Percentiles rank a stretch among this genome's conserved stretches.
phyloP scores from a whole-genome alignment of 805 yeast genomes.

The Wickerhamiella hasegawae region DNA sequence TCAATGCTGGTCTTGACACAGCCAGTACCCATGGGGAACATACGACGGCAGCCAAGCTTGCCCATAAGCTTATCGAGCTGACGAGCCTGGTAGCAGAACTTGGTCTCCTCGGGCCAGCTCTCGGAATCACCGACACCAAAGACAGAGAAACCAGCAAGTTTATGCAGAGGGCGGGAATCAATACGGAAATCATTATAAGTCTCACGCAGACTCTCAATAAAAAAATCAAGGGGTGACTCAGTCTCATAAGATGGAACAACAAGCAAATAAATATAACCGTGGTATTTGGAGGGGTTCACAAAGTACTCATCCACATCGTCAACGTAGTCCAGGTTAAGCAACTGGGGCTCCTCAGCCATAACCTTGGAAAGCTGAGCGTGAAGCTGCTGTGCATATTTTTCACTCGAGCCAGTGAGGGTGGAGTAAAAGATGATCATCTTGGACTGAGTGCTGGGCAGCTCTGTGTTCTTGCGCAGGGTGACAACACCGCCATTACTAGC shows the following conservation, averaged over 20 bases:
- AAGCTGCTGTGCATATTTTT: slow-evolving; percentile 45
- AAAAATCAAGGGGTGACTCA: slow-evolving; percentile 82
- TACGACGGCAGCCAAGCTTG: slow-evolving; percentile 71
- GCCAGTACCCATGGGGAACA: slow-evolving; percentile 69
- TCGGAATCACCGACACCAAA: slow-evolving; percentile 80
- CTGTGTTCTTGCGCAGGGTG: slow-evolving; percentile 1
- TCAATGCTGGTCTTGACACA: slow-evolving; percentile 53
- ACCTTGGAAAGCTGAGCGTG: slow-evolving; percentile 22
- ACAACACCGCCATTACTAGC: neutral
- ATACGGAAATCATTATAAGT: slow-evolving; percentile 74
- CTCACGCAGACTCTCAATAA: slow-evolving; percentile 63
- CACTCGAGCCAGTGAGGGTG: slow-evolving; percentile 71
- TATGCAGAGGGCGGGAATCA: slow-evolving; percentile 60
- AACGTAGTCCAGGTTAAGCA: slow-evolving; percentile 62
- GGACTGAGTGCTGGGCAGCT: slow-evolving; percentile 26
- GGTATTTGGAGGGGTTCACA: slow-evolving; percentile 34
- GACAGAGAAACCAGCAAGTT: slow-evolving; percentile 65
- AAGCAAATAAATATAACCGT: slow-evolving; percentile 38
- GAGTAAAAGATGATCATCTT: slow-evolving; percentile 62
- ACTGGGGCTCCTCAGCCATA: slow-evolving; percentile 28
- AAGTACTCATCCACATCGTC: slow-evolving; percentile 76
- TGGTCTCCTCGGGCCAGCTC: slow-evolving; percentile 51
- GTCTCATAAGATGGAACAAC: slow-evolving; percentile 85
- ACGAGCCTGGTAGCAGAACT: slow-evolving; percentile 75
- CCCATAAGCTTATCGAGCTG: slow-evolving; percentile 60